Evolutionary conservation across 164 flowering plant genomes (phyloP).

Genomic region (Magnolia officinalis): DNA sequence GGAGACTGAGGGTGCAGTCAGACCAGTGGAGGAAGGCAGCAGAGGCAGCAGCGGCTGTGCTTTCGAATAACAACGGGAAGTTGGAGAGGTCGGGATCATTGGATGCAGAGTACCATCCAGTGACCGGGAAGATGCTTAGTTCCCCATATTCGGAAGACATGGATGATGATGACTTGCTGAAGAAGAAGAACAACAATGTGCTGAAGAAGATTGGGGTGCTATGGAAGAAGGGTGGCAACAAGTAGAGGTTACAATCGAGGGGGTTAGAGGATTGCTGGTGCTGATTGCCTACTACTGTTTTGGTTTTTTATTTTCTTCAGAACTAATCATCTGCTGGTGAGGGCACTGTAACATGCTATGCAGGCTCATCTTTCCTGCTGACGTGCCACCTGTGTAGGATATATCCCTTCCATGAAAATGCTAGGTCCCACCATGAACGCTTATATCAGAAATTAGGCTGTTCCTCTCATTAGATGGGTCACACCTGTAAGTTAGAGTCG

Average conservation of each 20-base stretch:
- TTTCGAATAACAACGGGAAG: slow-evolving; percentile 61
- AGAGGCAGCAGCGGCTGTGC: slow-evolving; percentile 88
- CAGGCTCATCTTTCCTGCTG: background rate
- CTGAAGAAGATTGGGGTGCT: slow-evolving; percentile 79
- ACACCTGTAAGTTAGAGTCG: too few species aligned
- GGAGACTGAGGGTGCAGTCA: slow-evolving; percentile 80
- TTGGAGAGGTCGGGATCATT: slow-evolving; percentile 65
- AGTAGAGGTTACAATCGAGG: background rate
- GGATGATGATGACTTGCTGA: slow-evolving; percentile 62
- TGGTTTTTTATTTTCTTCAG: background rate
- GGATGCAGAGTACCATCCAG: slow-evolving; percentile 38
- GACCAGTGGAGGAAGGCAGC: slow-evolving; percentile 99
- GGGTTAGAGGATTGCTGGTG: background rate
- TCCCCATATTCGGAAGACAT: slow-evolving; percentile 63
- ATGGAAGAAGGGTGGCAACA: slow-evolving; percentile 65
- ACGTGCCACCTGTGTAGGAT: background rate
- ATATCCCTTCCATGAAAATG: background rate
- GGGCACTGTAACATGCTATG: background rate
- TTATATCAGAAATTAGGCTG: too few species aligned
- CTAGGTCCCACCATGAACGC: too few species aligned
- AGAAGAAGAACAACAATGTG: slow-evolving; percentile 84
- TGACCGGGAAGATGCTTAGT: slow-evolving; percentile 29
- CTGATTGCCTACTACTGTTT: background rate
- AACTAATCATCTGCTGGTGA: background rate
- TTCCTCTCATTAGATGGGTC: too few species aligned